These are phyloP conservation scores for Rubus parviflorus DNA, from an alignment of 306 rosid genomes.

Conservation along the genomic window DNA sequence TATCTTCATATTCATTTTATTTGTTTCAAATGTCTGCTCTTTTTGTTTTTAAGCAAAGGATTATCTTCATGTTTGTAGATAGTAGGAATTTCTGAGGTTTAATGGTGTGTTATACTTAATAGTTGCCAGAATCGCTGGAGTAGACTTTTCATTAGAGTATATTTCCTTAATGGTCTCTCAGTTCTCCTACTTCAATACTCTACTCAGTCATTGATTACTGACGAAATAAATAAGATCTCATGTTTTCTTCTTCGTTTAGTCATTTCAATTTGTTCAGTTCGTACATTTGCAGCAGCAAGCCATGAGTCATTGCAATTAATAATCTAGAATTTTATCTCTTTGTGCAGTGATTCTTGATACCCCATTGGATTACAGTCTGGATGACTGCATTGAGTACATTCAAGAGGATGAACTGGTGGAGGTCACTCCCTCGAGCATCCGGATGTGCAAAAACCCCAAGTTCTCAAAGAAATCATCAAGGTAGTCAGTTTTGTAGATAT, in stretches of 20 bases:
- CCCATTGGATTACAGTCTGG: constrained; percentile 88
- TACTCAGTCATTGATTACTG: background rate
- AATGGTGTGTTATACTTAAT: background rate
- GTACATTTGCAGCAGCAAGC: constrained; percentile 12
- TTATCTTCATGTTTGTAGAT: background rate
- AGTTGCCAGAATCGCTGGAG: background rate
- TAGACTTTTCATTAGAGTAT: background rate
- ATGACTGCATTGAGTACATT: constrained; percentile 97
- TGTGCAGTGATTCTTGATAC: constrained; percentile 87
- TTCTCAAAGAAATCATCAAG: constrained; percentile 60
- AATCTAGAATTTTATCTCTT: background rate
- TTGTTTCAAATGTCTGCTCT: background rate
- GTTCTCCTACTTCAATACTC: background rate
- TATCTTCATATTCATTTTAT: background rate
- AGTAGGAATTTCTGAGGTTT: background rate
- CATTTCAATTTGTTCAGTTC: background rate
- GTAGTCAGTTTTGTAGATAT: constrained; percentile 39
- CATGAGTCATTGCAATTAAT: constrained; percentile 10
- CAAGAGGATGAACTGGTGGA: constrained; percentile 97
- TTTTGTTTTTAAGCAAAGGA: background rate
- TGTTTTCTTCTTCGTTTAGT: background rate
- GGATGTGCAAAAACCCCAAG: constrained; percentile 92
- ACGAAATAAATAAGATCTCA: background rate
- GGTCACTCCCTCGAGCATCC: constrained; percentile 75
- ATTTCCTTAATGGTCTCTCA: background rate